phyloP scores from a whole-genome alignment of 2,329 filamentous ascomycete genomes.

The Sarocladium brachiariae region DNA sequence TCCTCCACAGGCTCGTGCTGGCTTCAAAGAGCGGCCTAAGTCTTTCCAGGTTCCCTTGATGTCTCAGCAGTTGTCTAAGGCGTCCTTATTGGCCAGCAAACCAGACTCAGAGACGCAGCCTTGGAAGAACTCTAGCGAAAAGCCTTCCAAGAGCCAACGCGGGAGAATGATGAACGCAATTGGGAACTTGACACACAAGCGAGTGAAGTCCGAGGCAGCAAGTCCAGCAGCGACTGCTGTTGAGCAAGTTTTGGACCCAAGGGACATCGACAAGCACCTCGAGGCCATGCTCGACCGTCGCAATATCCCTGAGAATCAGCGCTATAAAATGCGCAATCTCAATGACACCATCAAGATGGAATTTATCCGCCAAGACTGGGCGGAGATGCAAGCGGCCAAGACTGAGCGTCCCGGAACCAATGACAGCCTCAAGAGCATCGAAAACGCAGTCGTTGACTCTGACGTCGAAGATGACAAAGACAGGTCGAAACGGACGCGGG shows the following conservation, averaged over 20 bases:
- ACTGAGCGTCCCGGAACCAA: slow-evolving; percentile 37
- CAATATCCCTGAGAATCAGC: slow-evolving; percentile 89
- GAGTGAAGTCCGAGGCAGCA: slow-evolving; percentile 27
- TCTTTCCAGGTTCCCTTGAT: slow-evolving; percentile 37
- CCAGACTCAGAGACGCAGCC: slow-evolving; percentile 1
- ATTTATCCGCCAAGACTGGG: slow-evolving; percentile 85
- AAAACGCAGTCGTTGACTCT: slow-evolving; percentile 24
- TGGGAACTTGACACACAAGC: slow-evolving; percentile 30
- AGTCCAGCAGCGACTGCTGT: slow-evolving; percentile 20
- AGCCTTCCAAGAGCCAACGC: slow-evolving; percentile 31
- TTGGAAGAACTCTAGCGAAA: slow-evolving; percentile 10
- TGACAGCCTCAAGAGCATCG: slow-evolving; percentile 34
- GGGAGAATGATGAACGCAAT: slow-evolving; percentile 33
- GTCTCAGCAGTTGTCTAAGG: slow-evolving; percentile 15
- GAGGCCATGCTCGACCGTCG: slow-evolving; percentile 70
- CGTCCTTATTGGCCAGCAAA: slow-evolving; percentile 13
- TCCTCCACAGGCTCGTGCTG: slow-evolving; percentile 16
- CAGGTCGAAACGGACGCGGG: slow-evolving; percentile 42
- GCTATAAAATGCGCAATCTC: slow-evolving; percentile 89
- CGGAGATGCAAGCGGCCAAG: slow-evolving; percentile 52
- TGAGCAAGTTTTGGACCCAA: slow-evolving; percentile 46
- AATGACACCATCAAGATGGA: slow-evolving; percentile 90
- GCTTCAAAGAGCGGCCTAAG: slow-evolving; percentile 39
- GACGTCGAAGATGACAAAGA: slow-evolving; percentile 33
- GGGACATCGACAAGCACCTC: slow-evolving; percentile 49